A percentile compares a stretch with the other conserved stretches of the same genome.
These are phyloP conservation scores for Mucor saturninus DNA, from an alignment of 371 early-diverging fungal genomes.

Conservation along the genomic window DNA sequence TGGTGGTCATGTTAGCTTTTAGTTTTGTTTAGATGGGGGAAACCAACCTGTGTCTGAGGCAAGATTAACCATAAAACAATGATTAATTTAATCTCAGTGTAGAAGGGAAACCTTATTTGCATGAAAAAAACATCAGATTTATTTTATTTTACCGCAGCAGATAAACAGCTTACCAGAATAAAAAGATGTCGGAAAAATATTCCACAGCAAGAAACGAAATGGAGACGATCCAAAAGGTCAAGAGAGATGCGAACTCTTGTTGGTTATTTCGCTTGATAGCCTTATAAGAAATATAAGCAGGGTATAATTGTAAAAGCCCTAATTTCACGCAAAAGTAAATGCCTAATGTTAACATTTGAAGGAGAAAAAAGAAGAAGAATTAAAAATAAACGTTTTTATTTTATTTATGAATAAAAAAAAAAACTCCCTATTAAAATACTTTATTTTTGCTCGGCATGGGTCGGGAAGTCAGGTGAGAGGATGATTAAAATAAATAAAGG, in stretches of 20 bases:
- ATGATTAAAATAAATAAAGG: constrained; percentile 1
- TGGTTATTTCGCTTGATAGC: constrained; percentile 42
- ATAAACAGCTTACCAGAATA: constrained; percentile 43
- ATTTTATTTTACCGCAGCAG: neutral
- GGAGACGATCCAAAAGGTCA: constrained; percentile 53
- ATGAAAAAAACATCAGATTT: neutral
- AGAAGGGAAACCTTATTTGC: constrained; percentile 50
- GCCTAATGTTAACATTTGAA: constrained; percentile 28
- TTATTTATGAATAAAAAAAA: neutral
- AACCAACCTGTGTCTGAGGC: constrained; percentile 48
- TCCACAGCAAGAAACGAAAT: constrained; percentile 43
- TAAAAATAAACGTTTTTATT: too few species aligned
- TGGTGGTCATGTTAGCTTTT: neutral
- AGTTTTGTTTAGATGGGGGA: neutral
- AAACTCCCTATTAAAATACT: too few species aligned
- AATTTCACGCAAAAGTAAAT: constrained; percentile 47
- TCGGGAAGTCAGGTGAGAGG: neutral
- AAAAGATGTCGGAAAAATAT: constrained; percentile 44
- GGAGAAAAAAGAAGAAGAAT: constrained; percentile 1
- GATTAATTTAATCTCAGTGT: constrained; percentile 41
- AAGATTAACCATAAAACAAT: constrained; percentile 49
- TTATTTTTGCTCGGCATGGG: constrained; percentile 9
- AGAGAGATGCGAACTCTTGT: constrained; percentile 38
- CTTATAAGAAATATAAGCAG: constrained; percentile 50
- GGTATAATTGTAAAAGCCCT: constrained; percentile 45